phyloP scores from a whole-genome alignment of 2,329 filamentous ascomycete genomes.

The Ophiobolus disseminans region DNA sequence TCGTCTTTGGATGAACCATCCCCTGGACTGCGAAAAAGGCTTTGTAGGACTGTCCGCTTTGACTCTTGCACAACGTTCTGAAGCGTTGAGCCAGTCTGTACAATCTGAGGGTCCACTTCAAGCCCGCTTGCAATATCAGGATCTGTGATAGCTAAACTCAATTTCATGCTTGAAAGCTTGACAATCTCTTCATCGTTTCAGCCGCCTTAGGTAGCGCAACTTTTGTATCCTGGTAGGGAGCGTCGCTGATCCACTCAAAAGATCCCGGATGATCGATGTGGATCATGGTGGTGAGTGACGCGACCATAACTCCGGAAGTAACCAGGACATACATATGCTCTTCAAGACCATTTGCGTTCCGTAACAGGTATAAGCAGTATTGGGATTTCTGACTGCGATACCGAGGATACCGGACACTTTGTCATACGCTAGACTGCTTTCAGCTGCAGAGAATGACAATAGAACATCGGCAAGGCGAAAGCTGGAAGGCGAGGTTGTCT shows the following conservation, averaged over 20 bases:
- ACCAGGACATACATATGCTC: conserved; percentile 15
- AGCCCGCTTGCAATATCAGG: neutral
- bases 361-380: conserved; percentile 9
- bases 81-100: too few relatives aligned
- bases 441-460: conserved; percentile 13
- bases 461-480: conserved; percentile 21
- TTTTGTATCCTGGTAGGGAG: conserved; percentile 3
- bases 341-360: conserved; percentile 5
- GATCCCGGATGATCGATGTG: conserved; percentile 12
- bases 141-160: neutral
- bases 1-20: too few relatives aligned
- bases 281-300: conserved; percentile 13
- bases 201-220: neutral
- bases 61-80: too few relatives aligned
- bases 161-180: neutral
- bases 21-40: too few relatives aligned
- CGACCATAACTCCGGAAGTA: conserved; percentile 8
- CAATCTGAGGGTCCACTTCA: too few relatives aligned
- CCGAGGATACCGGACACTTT: conserved; percentile 21
- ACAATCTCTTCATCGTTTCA: neutral
- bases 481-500: conserved; percentile 8
- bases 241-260: conserved; percentile 13
- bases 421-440: conserved; percentile 18
- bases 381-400: conserved; percentile 11
- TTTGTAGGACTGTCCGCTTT: too few relatives aligned